A percentile compares a stretch with the other conserved stretches of the same genome.
Evolutionary conservation across 176 grass and related monocot species (phyloP).

Genomic region (Thalia dealbata): DNA sequence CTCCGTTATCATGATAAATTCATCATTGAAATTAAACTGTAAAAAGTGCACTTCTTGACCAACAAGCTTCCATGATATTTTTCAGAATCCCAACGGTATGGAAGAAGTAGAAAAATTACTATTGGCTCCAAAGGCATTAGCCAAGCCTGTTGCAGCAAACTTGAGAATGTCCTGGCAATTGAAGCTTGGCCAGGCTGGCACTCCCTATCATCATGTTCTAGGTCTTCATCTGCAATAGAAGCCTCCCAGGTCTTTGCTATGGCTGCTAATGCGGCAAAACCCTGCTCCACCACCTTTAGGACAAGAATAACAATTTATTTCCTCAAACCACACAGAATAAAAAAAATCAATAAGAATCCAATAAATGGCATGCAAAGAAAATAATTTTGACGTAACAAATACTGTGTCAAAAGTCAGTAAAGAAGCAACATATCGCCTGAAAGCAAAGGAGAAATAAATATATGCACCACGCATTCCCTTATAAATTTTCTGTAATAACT

Average conservation of each 20-base stretch:
- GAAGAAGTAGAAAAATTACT: conserved; percentile 22
- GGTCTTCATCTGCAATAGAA: conserved; percentile 52
- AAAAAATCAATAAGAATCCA: neutral
- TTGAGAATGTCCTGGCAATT: conserved; percentile 57
- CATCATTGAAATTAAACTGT: neutral
- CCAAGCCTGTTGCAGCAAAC: conserved; percentile 67
- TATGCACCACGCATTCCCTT: neutral
- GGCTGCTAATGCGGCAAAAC: conserved; percentile 50
- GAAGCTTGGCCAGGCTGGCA: conserved; percentile 46
- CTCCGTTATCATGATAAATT: too few relatives aligned
- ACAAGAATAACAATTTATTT: neutral
- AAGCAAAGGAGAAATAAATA: neutral
- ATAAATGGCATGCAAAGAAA: too few relatives aligned
- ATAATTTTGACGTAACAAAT: too few relatives aligned
- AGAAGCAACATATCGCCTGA: neutral
- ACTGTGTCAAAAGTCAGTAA: neutral
- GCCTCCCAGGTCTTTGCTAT: conserved; percentile 73
- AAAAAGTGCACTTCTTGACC: neutral
- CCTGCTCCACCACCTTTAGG: conserved; percentile 59
- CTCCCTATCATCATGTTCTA: conserved; percentile 31
- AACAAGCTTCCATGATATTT: neutral
- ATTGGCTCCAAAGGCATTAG: conserved; percentile 23
- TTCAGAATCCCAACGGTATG: neutral
- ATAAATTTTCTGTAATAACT: neutral
- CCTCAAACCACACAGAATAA: neutral